Percentiles rank a stretch among this genome's conserved stretches.
phyloP scores from a whole-genome alignment of 2,329 filamentous ascomycete species.

The Alternaria brassicicola region DNA sequence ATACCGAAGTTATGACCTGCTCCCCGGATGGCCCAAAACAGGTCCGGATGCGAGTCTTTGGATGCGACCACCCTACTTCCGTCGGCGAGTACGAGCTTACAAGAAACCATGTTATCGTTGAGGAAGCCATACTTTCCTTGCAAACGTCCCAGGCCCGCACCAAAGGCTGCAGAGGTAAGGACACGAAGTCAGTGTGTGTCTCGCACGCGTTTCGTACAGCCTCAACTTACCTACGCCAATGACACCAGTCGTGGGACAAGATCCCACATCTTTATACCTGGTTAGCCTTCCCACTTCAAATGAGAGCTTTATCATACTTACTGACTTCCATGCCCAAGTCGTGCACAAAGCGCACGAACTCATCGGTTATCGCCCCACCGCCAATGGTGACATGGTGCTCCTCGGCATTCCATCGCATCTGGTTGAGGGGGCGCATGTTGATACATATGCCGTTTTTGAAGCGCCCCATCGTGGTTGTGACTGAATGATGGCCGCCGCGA shows the following conservation, averaged over 20 bases:
- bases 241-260: conserved; percentile 10
- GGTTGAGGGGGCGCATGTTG: conserved; percentile 9
- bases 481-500: conserved; percentile 8
- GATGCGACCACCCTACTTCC: not conserved
- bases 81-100: conserved; percentile 4
- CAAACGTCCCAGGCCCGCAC: conserved; percentile 8
- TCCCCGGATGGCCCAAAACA: conserved; percentile 5
- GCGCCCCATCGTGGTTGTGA: conserved; percentile 7
- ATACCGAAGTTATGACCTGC: conserved; percentile 10
- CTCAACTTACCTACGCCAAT: not conserved
- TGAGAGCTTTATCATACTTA: not conserved
- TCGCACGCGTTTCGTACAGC: not conserved
- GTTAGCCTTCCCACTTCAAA: not conserved
- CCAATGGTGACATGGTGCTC: not conserved
- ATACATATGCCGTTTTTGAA: conserved; percentile 11
- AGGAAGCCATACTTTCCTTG: conserved; percentile 12
- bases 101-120: conserved; percentile 10
- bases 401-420: conserved; percentile 6
- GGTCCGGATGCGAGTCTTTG: not conserved
- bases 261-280: conserved; percentile 1
- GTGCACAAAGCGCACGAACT: conserved; percentile 9
- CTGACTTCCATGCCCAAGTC: conserved; percentile 11
- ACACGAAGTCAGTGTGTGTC: not conserved
- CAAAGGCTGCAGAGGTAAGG: not conserved
- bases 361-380: conserved; percentile 6